Evolutionary conservation across 2,329 filamentous ascomycete species (phyloP).

Genomic region (Thermoascus crustaceus): DNA sequence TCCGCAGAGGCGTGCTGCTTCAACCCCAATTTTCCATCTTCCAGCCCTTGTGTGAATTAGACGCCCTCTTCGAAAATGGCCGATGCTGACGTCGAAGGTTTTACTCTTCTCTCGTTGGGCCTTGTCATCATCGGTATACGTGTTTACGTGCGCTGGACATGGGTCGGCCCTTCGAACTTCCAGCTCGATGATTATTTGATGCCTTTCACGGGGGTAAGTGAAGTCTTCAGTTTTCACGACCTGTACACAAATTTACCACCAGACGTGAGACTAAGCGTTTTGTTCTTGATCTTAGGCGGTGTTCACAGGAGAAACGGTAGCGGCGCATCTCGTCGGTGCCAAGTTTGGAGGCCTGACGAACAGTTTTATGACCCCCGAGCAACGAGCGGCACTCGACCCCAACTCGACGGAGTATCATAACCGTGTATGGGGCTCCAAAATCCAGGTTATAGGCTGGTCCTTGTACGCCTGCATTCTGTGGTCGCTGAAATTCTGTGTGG

Average conservation of each 20-base stretch:
- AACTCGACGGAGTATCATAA: slow-evolving; percentile 38
- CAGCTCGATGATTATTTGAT: slow-evolving; percentile 51
- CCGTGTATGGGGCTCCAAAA: slow-evolving; percentile 44
- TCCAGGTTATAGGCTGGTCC: slow-evolving; percentile 47
- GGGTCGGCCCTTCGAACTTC: slow-evolving; percentile 40
- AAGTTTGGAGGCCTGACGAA: slow-evolving; percentile 45
- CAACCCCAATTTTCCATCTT: not conserved
- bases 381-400: slow-evolving; percentile 39
- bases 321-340: slow-evolving; percentile 42
- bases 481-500: slow-evolving; percentile 46
- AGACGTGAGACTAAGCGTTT: not conserved
- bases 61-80: slow-evolving; percentile 2
- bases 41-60: not conserved
- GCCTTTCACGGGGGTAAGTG: slow-evolving; percentile 41
- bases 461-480: slow-evolving; percentile 45
- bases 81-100: slow-evolving; percentile 29
- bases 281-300: slow-evolving; percentile 27
- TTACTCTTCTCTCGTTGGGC: slow-evolving; percentile 43
- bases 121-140: slow-evolving; percentile 42
- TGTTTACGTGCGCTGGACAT: slow-evolving; percentile 38
- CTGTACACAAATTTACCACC: not conserved
- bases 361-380: slow-evolving; percentile 45
- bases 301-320: slow-evolving; percentile 41
- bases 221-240: not conserved
- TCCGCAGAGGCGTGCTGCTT: not conserved